Percentiles rank a stretch among this genome's conserved stretches.
These are phyloP conservation scores for Ogataea nitratoaversa DNA, from an alignment of 805 yeast genomes.

Conservation along the genomic window DNA sequence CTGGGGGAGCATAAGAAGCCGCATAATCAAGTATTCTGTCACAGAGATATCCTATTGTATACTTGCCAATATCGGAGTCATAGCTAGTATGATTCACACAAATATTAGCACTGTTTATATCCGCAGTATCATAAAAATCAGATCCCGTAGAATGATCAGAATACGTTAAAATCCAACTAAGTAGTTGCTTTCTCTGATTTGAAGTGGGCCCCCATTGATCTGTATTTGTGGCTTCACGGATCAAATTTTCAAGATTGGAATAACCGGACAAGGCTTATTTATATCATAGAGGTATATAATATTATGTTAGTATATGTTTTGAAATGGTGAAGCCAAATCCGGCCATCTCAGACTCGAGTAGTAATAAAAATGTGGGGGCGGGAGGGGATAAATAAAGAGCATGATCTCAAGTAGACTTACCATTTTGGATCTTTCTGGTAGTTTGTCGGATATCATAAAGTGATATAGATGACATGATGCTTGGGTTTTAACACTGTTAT, in stretches of 20 bases:
- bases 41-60: constrained; percentile 17
- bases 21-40: constrained; percentile 19
- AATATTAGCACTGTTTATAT: background rate
- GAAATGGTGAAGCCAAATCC: too few relatives aligned
- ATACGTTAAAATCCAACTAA: constrained; percentile 18
- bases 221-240: constrained; percentile 45
- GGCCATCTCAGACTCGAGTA: too few relatives aligned
- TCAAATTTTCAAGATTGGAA: constrained; percentile 27
- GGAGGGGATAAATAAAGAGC: background rate
- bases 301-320: too few relatives aligned
- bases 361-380: background rate
- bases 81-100: background rate
- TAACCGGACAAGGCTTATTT: constrained; percentile 27
- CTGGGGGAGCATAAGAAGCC: background rate
- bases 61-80: constrained; percentile 17
- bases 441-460: constrained; percentile 27
- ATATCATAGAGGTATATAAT: too few relatives aligned
- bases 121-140: constrained; percentile 10
- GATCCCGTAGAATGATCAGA: constrained; percentile 10
- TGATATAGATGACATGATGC: constrained; percentile 2
- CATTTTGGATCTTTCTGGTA: constrained; percentile 33
- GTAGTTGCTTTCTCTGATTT: constrained; percentile 34
- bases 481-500: too few relatives aligned
- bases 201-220: constrained; percentile 53
- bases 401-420: constrained; percentile 17